Base-by-base conservation (phyloP, 2,329 filamentous ascomycete genomes). In the Fusarium sp. region DNA sequence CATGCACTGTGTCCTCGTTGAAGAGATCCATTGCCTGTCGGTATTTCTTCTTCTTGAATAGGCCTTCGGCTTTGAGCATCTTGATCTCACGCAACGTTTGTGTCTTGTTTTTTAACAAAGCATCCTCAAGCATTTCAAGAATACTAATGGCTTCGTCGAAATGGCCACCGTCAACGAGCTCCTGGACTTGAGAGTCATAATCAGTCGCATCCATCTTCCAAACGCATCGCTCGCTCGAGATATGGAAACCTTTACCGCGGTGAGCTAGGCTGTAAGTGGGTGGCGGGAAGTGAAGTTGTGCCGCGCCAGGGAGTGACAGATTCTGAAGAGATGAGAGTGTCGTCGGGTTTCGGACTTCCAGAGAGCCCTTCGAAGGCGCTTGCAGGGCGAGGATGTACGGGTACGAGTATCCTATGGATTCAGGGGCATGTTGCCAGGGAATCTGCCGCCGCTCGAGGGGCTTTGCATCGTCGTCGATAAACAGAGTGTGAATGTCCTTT, bases 121-220 rank as follows among this genome's bases (percentile, higher is more conserved):
- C 96, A 78, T 97, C 95, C 79, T 99, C 96, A 1, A 99, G 86
- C 89, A 97, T 94, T 48, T 87, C 85, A 8, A 98, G 82, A 10
- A 99, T 82, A 74, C 94, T 97, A 65, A 98, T 91, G 0, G 95
- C 95, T 79, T 99, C 96, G 72, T 99, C 95, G 55, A 94, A 92
- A 62, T 88, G 87, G 11, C 86, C 88, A 62, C 86, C 87, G 20
- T 89, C 86, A 2, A 97, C 88, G 25, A 99, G 84, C 68, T 96
- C 89, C 62, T 94, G 88, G 22, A 98, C 88, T 76, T 99, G 96
- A 3, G 90, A 89, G 76, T 97, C 93, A 75, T 99, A 99, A 69
- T 94, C 92, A 37, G 94, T 89, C 5, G 95, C 92, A 67, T 90
- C 92, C 96, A 99, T 98, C 72, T 96, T 91, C 96, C 96, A 99